phyloP scores from a whole-genome alignment of 2,329 filamentous ascomycete genomes.

The Colletotrichum sidae region DNA sequence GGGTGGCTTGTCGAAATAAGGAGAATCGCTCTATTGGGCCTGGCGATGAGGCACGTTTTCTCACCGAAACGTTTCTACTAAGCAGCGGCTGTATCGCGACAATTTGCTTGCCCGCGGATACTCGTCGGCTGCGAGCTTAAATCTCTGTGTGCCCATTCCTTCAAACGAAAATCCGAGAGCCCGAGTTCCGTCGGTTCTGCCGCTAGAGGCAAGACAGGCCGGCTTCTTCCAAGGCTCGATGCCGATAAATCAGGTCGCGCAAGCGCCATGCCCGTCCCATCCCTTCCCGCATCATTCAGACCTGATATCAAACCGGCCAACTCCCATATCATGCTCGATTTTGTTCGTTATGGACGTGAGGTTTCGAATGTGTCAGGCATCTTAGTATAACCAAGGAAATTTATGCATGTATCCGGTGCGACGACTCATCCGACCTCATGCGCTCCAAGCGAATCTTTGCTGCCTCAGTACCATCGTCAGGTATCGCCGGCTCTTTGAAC shows the following conservation, averaged over 20 bases:
- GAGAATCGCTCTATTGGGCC: conserved; percentile 38
- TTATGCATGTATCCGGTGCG: conserved; percentile 40
- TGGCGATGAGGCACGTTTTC: conserved; percentile 34
- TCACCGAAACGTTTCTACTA: conserved; percentile 29
- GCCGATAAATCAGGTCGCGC: conserved; percentile 35
- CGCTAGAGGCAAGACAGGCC: conserved; percentile 19
- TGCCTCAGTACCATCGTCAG: conserved; percentile 76
- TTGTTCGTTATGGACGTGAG: conserved; percentile 39
- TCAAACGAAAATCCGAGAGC: conserved; percentile 21
- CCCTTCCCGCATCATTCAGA: conserved; percentile 36
- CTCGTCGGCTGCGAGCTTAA: conserved; percentile 33
- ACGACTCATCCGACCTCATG: conserved; percentile 56
- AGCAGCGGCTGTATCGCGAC: conserved; percentile 25
- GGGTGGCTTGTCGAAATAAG: conserved; percentile 9
- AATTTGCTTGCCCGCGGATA: not conserved
- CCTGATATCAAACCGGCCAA: conserved; percentile 38
- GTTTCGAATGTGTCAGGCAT: conserved; percentile 20
- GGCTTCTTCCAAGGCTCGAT: conserved; percentile 14
- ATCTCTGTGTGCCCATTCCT: conserved; percentile 13
- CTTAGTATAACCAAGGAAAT: conserved; percentile 24
- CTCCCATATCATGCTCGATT: conserved; percentile 39
- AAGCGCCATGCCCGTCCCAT: conserved; percentile 31
- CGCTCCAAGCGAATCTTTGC: conserved; percentile 71
- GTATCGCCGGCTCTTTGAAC: conserved; percentile 73
- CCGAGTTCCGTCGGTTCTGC: conserved; percentile 28